Evolutionary conservation across 495 filamentous ascomycete genomes (phyloP).

Genomic region (Parmelia sp.): DNA sequence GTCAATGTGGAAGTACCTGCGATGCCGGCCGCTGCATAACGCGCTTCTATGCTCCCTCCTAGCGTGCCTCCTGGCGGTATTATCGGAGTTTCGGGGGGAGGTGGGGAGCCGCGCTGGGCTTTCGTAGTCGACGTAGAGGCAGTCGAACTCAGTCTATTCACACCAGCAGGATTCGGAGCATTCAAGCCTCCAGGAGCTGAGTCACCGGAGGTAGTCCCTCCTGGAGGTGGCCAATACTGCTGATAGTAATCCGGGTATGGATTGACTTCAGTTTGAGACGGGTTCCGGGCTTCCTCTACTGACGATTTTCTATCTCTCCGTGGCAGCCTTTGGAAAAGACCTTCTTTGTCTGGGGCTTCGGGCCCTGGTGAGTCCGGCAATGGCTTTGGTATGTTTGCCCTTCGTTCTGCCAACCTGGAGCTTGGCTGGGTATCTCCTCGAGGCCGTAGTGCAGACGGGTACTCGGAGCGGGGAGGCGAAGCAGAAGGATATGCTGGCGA

Average conservation of each 20-base stretch:
- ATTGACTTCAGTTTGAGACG: constrained; percentile 28
- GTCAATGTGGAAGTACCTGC: constrained; percentile 75
- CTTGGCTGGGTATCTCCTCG: constrained; percentile 41
- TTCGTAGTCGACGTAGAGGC: constrained; percentile 90
- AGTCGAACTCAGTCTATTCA: constrained; percentile 79
- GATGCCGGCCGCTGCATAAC: constrained; percentile 83
- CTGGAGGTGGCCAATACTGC: constrained; percentile 61
- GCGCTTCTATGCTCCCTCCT: constrained; percentile 75
- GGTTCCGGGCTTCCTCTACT: constrained; percentile 10
- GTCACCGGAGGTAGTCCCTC: constrained; percentile 26
- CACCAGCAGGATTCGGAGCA: constrained; percentile 43
- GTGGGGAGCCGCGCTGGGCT: constrained; percentile 86
- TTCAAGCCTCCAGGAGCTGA: constrained; percentile 33
- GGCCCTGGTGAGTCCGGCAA: constrained; percentile 70
- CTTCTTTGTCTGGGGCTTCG: constrained; percentile 62
- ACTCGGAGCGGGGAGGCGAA: constrained; percentile 35
- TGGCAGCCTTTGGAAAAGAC: constrained; percentile 56
- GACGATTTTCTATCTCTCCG: constrained; percentile 31
- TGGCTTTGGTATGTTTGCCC: constrained; percentile 69
- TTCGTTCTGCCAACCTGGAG: constrained; percentile 59
- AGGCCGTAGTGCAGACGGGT: constrained; percentile 43
- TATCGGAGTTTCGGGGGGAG: constrained; percentile 92
- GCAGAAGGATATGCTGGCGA: constrained; percentile 27
- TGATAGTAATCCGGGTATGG: constrained; percentile 54
- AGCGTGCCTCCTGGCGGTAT: constrained; percentile 62